A percentile compares a stretch with the other conserved stretches of the same genome.
Conservation (phyloP, 2,329 filamentous ascomycete genomes). For the Xylariomycetidae sp. region DNA sequence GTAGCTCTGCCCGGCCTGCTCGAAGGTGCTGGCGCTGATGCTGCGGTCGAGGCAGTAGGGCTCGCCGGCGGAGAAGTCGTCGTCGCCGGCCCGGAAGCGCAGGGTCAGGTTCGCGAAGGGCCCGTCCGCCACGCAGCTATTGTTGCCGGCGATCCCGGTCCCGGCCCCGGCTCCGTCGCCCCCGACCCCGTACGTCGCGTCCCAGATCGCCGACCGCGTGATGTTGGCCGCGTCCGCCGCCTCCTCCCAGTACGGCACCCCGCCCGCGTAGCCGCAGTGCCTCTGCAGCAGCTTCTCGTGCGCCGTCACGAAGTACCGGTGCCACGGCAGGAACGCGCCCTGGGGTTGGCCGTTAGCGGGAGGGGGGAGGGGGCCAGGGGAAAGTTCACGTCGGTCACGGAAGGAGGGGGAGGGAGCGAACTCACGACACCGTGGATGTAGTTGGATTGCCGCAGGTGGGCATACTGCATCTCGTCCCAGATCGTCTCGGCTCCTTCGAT, state of each 20-base stretch:
- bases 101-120: conserved; percentile 27
- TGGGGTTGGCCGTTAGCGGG: too few relatives aligned
- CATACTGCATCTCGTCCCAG: neutral
- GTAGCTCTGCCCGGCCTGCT: conserved; percentile 2
- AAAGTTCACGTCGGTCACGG: too few relatives aligned
- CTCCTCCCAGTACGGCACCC: conserved; percentile 28
- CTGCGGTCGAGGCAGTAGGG: conserved; percentile 15
- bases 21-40: conserved; percentile 10
- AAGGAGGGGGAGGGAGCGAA: too few relatives aligned
- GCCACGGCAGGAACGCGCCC: conserved; percentile 25
- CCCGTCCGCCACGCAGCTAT: conserved; percentile 22
- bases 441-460: neutral
- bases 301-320: conserved; percentile 24
- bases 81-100: conserved; percentile 6
- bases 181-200: conserved; percentile 24
- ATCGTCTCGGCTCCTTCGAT: neutral
- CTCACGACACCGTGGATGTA: conserved; percentile 2
- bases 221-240: conserved; percentile 22
- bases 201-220: conserved; percentile 21
- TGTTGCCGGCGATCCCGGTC: conserved; percentile 15
- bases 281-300: conserved; percentile 25
- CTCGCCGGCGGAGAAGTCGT: neutral
- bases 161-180: conserved; percentile 28
- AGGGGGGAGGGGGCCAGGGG: too few relatives aligned
- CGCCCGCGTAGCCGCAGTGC: conserved; percentile 21